A percentile compares a stretch with the other conserved stretches of the same genome.
These are phyloP conservation scores for Trifolium subterraneum DNA, from an alignment of 306 rosid genomes.

Conservation along the genomic window DNA sequence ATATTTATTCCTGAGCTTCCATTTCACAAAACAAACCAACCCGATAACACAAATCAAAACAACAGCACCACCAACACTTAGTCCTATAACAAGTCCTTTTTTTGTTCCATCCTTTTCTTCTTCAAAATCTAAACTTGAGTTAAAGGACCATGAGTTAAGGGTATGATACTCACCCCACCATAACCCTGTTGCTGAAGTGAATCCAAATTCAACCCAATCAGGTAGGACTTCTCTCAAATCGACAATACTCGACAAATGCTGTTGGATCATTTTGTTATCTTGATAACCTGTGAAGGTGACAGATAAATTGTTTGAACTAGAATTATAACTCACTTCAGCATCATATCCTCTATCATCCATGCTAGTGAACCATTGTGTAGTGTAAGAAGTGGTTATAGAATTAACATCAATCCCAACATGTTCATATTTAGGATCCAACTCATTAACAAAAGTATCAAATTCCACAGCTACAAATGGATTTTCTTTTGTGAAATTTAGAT, in stretches of 20 bases:
- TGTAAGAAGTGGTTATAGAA: not conserved
- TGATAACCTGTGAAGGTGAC: conserved; percentile 33
- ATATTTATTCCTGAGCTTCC: conserved; percentile 13
- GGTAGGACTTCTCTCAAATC: conserved; percentile 37
- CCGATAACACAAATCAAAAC: conserved; percentile 23
- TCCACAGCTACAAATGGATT: conserved; percentile 57
- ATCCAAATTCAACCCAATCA: conserved; percentile 48
- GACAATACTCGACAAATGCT: not conserved
- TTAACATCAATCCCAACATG: conserved; percentile 46
- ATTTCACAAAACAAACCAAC: conserved; percentile 7
- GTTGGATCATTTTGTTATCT: conserved; percentile 23
- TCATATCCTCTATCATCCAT: conserved; percentile 40
- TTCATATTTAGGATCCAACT: conserved; percentile 38
- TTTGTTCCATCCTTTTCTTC: not conserved
- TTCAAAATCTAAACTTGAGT: conserved; percentile 38
- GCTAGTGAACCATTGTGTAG: conserved; percentile 37
- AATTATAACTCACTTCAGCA: conserved; percentile 25
- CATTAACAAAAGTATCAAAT: conserved; percentile 48
- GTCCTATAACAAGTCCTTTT: conserved; percentile 17
- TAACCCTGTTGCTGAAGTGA: conserved; percentile 45
- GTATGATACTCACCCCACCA: conserved; percentile 43
- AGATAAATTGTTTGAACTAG: conserved; percentile 36
- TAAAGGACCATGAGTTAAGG: conserved; percentile 51
- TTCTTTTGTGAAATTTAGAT: not conserved
- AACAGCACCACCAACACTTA: conserved; percentile 37